Base-by-base conservation (phyloP, 208 protist genomes). In the Trypanosoma lewisi region DNA sequence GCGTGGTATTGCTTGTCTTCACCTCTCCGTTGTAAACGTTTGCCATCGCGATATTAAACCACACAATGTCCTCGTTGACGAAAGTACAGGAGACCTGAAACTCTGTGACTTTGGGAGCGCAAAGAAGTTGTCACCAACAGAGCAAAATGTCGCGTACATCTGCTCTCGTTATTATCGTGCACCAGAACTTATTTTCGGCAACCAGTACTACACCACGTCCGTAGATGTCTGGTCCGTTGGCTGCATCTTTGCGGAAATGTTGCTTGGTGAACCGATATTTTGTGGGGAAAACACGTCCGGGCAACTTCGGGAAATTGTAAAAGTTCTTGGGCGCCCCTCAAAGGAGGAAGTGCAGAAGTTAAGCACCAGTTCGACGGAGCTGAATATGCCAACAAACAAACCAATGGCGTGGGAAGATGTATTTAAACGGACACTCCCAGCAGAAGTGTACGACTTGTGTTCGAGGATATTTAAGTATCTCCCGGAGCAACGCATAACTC, bases 221-320 rank as follows among this genome's bases (percentile, higher is more conserved):
- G 85, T 99, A 3, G 99, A 99, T 77, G 97, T 99, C 60, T 99
- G 98, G 98, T 97, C 86, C 41, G 79, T 99, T 12, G 98, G 98
- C 19, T 99, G 97, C 74, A 99, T 99, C 88, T 99, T 99, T 77
- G 98, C 98, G 2, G 99, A 99, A 87, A 98, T 99, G 72, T 99
- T 99, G 86, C 80, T 94, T 33, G 98, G 98, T 64, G 96, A 99
- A 67, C 98, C 99, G 47, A 98, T 99, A 74, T 99, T 99, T 83
- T 97, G 98, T 54, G 99, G 99, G 19, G 87, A 97, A 57, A 98
- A 99, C 86, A 99, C 99, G 75, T 87, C 96, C 41, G 97, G 98
- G 48, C 98, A 99, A 85, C 84, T 99, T 14, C 89, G 98, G 23
- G 97, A 98, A 64, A 98, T 98, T 70, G 87, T 93, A 4, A 94